Base-by-base conservation (phyloP, 768 basidiomycete genomes). In the Macrocybe gigantea region DNA sequence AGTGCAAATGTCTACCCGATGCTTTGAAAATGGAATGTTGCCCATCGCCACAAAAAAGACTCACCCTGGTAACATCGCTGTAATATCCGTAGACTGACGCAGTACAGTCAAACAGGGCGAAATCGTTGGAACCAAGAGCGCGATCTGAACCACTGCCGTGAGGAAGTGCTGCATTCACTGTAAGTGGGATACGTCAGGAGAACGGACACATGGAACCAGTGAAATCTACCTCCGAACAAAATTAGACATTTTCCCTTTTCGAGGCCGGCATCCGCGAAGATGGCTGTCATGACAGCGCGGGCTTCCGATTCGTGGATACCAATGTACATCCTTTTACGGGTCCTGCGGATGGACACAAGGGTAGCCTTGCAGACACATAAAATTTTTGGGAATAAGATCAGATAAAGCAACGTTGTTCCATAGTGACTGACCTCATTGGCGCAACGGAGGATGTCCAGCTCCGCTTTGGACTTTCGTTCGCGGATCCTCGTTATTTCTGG, bases 91-190 rank as follows among this genome's bases (percentile, higher is more conserved):
- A 78, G 38, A 93, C 71, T 11, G 71, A 70, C 1, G 80, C 88
- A 7, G 79, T 85, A 44, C 79, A 77, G 60, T 93, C 91, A 49
- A 93, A 83, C 10, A 93, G 70, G 8, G 83, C 74, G 49, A 88
- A 76, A 54, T 94, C 90, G 5, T 70, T 57, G 45, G 66, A 60
- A 1, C 63, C 65, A 9, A 93, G 69, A 0, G 57, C 56, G 32
- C 82, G 76, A 58, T 93, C 85, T 0, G 83, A 83, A 2, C 88
- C 87, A 34, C 75, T 72, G 5, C 90, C 93, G 60, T 93, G 92
- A 3, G 90, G 91, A 15, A 90, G 76, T 2, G 89, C 90, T 5
- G 89, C 91, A 55, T 93, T 88, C 50, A 86, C 91, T 93, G 60
- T 9, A 30, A 29, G 35, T 41, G 12, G 39, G 5, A 44, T 35